Evolutionary conservation across 805 yeast species (phyloP).

Genomic region (Priceomyces castillae): DNA sequence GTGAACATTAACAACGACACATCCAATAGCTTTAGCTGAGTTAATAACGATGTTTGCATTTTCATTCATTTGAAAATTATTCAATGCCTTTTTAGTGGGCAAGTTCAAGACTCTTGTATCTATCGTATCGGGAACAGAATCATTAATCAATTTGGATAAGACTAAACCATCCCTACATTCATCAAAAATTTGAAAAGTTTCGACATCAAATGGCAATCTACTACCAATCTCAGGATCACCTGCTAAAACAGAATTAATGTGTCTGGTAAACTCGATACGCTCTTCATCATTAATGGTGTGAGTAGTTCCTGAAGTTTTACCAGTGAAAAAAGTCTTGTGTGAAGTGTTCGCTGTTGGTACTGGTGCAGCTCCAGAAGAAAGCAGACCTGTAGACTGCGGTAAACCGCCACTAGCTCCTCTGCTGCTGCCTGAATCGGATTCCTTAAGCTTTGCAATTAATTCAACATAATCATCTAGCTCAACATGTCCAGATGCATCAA

Average conservation of each 20-base stretch:
- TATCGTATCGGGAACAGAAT: slow-evolving; percentile 96
- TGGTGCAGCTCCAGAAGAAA: slow-evolving; percentile 29
- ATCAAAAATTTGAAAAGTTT: slow-evolving; percentile 92
- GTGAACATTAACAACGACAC: slow-evolving; percentile 96
- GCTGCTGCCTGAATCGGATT: slow-evolving; percentile 21
- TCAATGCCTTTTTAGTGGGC: slow-evolving; percentile 80
- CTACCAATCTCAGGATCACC: slow-evolving; percentile 85
- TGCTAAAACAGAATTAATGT: slow-evolving; percentile 85
- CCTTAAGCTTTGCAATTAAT: slow-evolving; percentile 76
- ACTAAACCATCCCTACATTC: slow-evolving; percentile 96
- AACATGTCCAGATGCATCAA: slow-evolving; percentile 95
- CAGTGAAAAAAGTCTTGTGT: slow-evolving; percentile 72
- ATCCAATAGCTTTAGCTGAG: slow-evolving; percentile 98
- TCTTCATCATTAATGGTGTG: slow-evolving; percentile 98
- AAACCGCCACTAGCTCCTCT: slow-evolving; percentile 21
- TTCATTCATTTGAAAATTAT: slow-evolving; percentile 93
- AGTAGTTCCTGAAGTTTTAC: slow-evolving; percentile 86
- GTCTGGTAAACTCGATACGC: slow-evolving; percentile 91
- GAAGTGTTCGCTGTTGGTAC: slow-evolving; percentile 49
- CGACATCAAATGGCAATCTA: slow-evolving; percentile 87
- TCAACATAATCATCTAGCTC: slow-evolving; percentile 93
- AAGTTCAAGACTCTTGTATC: slow-evolving; percentile 94
- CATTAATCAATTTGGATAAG: slow-evolving; percentile 89
- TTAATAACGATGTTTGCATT: slow-evolving; percentile 97
- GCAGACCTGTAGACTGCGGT: slow-evolving; percentile 18